phyloP scores from a whole-genome alignment of 208 protist genomes.

The Trichomonas gallinae region DNA sequence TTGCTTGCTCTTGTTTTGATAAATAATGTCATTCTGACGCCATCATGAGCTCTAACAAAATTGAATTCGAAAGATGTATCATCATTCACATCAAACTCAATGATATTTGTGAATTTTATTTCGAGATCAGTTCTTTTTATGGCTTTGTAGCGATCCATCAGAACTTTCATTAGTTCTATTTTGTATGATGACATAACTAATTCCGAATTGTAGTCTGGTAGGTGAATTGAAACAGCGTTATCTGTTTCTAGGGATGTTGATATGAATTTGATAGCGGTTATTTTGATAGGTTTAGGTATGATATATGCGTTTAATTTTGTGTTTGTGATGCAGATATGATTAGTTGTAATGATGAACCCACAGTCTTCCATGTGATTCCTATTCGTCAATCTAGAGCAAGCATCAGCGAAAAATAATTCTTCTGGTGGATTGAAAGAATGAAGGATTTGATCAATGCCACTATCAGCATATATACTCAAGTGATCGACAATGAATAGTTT shows the following conservation, averaged over 20 bases:
- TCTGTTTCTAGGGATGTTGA: background rate
- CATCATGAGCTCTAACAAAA: background rate
- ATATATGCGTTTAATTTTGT: background rate
- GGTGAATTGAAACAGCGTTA: background rate
- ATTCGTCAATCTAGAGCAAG: background rate
- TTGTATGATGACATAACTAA: background rate
- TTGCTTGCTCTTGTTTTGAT: background rate
- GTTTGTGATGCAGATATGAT: background rate
- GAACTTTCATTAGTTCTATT: background rate
- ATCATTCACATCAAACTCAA: background rate
- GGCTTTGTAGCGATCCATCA: background rate
- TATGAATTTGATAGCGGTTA: background rate
- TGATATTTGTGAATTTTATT: background rate
- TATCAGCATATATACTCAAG: background rate
- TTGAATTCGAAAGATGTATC: background rate
- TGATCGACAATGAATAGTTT: background rate
- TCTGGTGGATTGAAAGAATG: background rate
- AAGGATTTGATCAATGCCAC: background rate
- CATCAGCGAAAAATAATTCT: background rate
- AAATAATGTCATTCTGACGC: background rate
- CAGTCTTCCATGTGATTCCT: background rate
- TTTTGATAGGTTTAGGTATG: background rate
- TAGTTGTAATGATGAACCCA: background rate
- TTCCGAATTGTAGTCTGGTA: background rate
- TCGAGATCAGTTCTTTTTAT: background rate